These are phyloP conservation scores for Lavandula angustifolia DNA, from an alignment of 257 asterid species.

Conservation along the genomic window DNA sequence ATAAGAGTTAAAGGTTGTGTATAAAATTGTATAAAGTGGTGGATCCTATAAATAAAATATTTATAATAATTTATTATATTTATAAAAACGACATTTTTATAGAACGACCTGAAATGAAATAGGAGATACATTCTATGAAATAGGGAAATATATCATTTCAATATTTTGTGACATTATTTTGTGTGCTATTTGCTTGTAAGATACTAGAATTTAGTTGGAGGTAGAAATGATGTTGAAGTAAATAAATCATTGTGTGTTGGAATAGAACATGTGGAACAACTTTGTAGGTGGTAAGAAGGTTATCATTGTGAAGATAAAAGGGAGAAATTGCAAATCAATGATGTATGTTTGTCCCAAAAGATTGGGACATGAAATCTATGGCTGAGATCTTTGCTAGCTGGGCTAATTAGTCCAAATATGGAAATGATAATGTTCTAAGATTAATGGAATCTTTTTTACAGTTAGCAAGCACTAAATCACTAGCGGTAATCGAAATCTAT, in stretches of 20 bases:
- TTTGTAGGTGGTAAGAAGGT: conserved; percentile 26
- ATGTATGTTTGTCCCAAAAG: conserved; percentile 71
- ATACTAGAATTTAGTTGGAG: neutral
- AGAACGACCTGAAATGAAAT: too few species aligned
- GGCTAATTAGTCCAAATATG: conserved; percentile 41
- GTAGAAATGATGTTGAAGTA: neutral
- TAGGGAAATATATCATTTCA: too few species aligned
- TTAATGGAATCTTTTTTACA: conserved; percentile 31
- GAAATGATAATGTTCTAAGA: conserved; percentile 35
- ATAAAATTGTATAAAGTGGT: too few species aligned
- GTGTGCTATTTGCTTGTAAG: neutral
- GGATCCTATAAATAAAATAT: too few species aligned
- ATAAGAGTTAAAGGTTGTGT: too few species aligned
- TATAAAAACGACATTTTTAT: too few species aligned
- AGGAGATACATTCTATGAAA: too few species aligned
- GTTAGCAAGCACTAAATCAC: conserved; percentile 31
- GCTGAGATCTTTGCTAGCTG: conserved; percentile 59
- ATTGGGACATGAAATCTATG: conserved; percentile 65
- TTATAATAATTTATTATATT: too few species aligned
- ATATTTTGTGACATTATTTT: conserved; percentile 27
- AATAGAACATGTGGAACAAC: too few species aligned
- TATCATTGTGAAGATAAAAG: conserved; percentile 29
- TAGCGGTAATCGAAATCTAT: too few species aligned
- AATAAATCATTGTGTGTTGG: neutral
- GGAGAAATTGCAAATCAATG: conserved; percentile 30